Conservation (phyloP, 2,329 filamentous ascomycete species). For the Botrytis sinoallii region DNA sequence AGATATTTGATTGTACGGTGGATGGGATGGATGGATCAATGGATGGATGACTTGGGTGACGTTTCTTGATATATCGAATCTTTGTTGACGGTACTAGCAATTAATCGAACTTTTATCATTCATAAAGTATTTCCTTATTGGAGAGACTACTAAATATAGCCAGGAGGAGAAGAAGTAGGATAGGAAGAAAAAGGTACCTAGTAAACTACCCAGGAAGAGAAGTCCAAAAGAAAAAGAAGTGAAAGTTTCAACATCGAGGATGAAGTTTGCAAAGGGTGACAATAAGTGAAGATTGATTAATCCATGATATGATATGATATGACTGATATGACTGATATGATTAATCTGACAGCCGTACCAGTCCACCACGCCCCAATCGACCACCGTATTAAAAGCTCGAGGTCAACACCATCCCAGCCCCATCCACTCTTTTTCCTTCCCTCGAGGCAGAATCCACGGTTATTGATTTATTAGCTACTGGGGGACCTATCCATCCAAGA, state of each 20-base stretch:
- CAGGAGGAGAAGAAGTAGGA: no score
- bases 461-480: background rate
- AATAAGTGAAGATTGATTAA: background rate
- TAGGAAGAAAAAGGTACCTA: no score
- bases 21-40: no score
- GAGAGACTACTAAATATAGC: background rate
- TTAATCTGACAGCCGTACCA: background rate
- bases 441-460: background rate
- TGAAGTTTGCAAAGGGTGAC: background rate
- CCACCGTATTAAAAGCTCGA: background rate
- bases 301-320: background rate
- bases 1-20: background rate
- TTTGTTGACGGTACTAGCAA: background rate
- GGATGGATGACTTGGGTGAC: background rate
- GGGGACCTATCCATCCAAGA: no score
- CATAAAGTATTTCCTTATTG: no score
- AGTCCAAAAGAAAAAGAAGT: background rate
- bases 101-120: background rate
- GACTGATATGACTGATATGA: background rate
- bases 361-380: background rate
- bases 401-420: no score
- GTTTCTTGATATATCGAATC: background rate
- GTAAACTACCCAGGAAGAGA: background rate
- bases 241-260: no score
- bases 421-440: background rate